Base-by-base conservation (phyloP, 83 land plant genomes). In the Thuja plicata region DNA sequence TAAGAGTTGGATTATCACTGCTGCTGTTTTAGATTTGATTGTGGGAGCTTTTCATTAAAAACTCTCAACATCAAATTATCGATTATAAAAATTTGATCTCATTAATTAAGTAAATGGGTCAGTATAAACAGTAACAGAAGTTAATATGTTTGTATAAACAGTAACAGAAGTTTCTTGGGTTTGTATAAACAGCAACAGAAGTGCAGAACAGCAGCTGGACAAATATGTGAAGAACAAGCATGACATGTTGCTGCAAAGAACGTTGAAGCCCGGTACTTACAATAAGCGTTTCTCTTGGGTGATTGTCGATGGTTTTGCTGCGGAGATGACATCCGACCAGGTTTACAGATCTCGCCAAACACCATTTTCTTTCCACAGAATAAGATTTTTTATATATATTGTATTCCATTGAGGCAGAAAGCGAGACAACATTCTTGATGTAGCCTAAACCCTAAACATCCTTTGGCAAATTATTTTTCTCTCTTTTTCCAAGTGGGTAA, bases 251-350 rank as follows among this genome's bases (percentile, higher is more conserved):
- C 87, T 95, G 73, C 91, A 87, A 8, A 90, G 89, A 52, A 86
- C 71, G 1, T 86, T 95, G 0, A 80, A 89, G 90, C 90, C 95
- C 0, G 93, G 93, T 34, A 92, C 89, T 87, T 95, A 93, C 91
- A 92, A 85, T 80, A 95, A 92, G 91, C 91, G 87, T 41, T 84
- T 91, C 38, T 95, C 96, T 17, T 90, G 89, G 90, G 95, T 90
- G 43, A 95, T 95, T 84, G 95, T 93, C 50, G 96, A 95, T 90
- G 96, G 93, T 0, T 95, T 95, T 60, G 89, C 93, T 1, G 96
- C 92, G 0, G 95, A 95, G 88, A 91, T 95, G 48, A 92, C 94
- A 1, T 86, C 89, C 2, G 91, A 91, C 1, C 96, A 95, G 96
- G 96, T 93, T 66, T 74, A 2, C 16, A 54, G 57, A 54, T 54